These are phyloP conservation scores for Calonectria pteridis DNA, from an alignment of 2,329 filamentous ascomycete species.

Conservation along the genomic window DNA sequence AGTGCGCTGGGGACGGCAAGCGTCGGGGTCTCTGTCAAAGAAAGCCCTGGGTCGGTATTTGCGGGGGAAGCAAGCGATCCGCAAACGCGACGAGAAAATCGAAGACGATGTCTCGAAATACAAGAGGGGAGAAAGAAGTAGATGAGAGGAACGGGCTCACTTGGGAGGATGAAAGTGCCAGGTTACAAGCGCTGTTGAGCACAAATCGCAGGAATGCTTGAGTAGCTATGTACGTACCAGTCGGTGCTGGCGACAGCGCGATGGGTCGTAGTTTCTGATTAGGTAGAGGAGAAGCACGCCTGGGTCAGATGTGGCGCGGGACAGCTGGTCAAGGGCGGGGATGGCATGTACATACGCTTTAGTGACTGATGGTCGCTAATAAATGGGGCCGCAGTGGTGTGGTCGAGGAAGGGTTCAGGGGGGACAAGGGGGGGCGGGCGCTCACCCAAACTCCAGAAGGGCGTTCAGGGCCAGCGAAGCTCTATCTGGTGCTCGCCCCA, in stretches of 20 bases:
- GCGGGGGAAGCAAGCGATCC: conserved; percentile 14
- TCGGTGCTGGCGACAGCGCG: neutral
- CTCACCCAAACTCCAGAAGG: neutral
- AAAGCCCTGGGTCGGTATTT: conserved; percentile 40
- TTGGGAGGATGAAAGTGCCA: conserved; percentile 29
- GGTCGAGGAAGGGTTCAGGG: neutral
- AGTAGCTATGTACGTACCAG: conserved; percentile 1
- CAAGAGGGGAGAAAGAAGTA: conserved; percentile 27
- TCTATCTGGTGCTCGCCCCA: neutral
- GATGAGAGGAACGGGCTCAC: conserved; percentile 14
- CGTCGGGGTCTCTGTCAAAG: conserved; percentile 54
- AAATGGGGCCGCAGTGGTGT: neutral
- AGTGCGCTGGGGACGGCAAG: conserved; percentile 40
- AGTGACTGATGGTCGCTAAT: neutral
- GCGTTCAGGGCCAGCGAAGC: neutral
- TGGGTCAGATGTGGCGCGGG: conserved; percentile 13
- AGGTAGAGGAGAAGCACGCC: neutral
- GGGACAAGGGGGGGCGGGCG: neutral
- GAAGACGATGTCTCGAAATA: conserved; percentile 31
- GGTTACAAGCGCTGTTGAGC: conserved; percentile 6
- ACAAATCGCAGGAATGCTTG: neutral
- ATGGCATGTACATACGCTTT: neutral
- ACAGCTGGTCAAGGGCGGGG: conserved; percentile 10
- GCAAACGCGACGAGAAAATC: conserved; percentile 17
- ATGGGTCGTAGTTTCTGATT: conserved; percentile 18